Evolutionary conservation across 169 alveolate species (phyloP).

Genomic region (Cryptosporidium ryanae): DNA sequence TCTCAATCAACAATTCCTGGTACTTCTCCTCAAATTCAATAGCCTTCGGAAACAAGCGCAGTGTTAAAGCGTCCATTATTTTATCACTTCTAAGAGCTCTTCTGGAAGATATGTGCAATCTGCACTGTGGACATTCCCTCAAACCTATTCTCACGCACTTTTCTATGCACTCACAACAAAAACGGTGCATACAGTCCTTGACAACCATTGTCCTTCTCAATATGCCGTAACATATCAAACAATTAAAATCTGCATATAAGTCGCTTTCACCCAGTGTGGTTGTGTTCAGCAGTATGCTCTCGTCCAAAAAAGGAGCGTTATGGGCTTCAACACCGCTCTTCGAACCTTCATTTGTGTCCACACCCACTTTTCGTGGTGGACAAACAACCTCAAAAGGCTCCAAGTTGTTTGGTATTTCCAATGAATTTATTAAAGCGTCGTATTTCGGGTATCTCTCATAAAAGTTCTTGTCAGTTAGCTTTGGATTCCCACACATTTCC

Average conservation of each 20-base stretch:
- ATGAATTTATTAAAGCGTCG: conserved; percentile 5
- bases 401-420: conserved; percentile 46
- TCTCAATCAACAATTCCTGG: conserved; percentile 38
- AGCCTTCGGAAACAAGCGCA: conserved; percentile 79
- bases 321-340: neutral
- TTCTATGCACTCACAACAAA: conserved; percentile 85
- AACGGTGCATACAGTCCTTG: conserved; percentile 84
- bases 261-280: conserved; percentile 73
- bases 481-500: conserved; percentile 26
- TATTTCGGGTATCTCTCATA: conserved; percentile 46
- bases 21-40: conserved; percentile 44
- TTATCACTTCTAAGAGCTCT: conserved; percentile 80
- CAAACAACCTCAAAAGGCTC: conserved; percentile 52
- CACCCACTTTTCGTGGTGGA: conserved; percentile 29
- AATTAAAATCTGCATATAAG: conserved; percentile 61
- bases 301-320: conserved; percentile 2
- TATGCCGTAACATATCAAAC: conserved; percentile 45
- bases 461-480: conserved; percentile 31
- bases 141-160: conserved; percentile 84
- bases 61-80: conserved; percentile 78
- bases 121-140: conserved; percentile 86
- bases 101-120: conserved; percentile 83
- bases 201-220: conserved; percentile 78
- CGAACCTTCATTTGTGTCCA: neutral
- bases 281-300: conserved; percentile 6